phyloP scores from a whole-genome alignment of 2,329 filamentous ascomycete species.

The Scedosporium minutisporum region DNA sequence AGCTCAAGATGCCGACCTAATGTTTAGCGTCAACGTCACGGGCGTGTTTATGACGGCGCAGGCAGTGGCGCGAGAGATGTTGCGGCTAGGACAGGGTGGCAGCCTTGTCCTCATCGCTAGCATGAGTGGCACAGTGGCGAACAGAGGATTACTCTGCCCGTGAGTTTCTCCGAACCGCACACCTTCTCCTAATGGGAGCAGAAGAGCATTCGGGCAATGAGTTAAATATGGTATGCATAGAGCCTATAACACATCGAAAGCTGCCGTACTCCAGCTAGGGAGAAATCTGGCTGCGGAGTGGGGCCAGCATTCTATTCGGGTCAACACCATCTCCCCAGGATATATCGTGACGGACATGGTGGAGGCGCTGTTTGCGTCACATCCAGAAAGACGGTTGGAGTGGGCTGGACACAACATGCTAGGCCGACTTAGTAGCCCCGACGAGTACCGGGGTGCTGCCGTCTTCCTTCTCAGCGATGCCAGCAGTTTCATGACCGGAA shows the following conservation, averaged over 20 bases:
- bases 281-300: slow-evolving; percentile 65
- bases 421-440: slow-evolving; percentile 53
- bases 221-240: slow-evolving; percentile 31
- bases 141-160: slow-evolving; percentile 50
- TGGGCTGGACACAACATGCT: slow-evolving; percentile 88
- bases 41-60: slow-evolving; percentile 79
- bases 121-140: slow-evolving; percentile 60
- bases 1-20: slow-evolving; percentile 63
- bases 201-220: slow-evolving; percentile 17
- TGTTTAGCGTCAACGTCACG: slow-evolving; percentile 80
- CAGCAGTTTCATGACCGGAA: slow-evolving; percentile 67
- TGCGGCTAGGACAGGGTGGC: slow-evolving; percentile 45
- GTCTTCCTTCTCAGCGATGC: slow-evolving; percentile 68
- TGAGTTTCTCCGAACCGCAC: slow-evolving; percentile 27
- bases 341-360: slow-evolving; percentile 82
- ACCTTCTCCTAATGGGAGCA: neutral
- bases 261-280: slow-evolving; percentile 61
- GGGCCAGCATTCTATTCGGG: slow-evolving; percentile 62
- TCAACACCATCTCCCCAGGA: slow-evolving; percentile 73
- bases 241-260: slow-evolving; percentile 70
- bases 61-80: slow-evolving; percentile 73
- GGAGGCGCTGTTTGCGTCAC: slow-evolving; percentile 64
- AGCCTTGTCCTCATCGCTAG: slow-evolving; percentile 60
- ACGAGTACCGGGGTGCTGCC: slow-evolving; percentile 63
- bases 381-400: slow-evolving; percentile 54